Conservation (phyloP, 1,284 basidiomycete genomes). For the Bondarzewia mesenterica region DNA sequence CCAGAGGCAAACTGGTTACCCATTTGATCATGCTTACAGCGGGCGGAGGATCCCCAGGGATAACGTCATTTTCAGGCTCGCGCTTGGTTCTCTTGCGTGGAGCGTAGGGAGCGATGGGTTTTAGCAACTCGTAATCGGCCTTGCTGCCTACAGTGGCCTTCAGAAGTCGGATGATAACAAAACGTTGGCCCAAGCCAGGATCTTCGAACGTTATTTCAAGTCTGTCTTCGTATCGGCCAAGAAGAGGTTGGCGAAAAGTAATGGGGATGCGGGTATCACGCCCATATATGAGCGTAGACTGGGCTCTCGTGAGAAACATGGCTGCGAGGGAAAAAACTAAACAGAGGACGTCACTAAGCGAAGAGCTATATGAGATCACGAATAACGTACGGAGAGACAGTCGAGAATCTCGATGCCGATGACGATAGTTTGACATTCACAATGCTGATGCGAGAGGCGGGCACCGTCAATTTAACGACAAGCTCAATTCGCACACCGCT, state of each 20-base stretch:
- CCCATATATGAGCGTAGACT: neutral
- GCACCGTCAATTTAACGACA: neutral
- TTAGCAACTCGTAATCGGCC: conserved; percentile 42
- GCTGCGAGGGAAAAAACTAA: neutral
- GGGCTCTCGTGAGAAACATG: neutral
- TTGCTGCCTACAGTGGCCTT: conserved; percentile 26
- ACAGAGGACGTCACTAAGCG: neutral
- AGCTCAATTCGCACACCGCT: neutral
- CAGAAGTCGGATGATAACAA: conserved; percentile 26
- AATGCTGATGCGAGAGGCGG: neutral
- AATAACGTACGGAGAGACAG: neutral
- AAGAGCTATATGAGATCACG: neutral
- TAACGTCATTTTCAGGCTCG: conserved; percentile 31
- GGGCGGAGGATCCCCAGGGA: conserved; percentile 37
- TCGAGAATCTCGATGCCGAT: neutral
- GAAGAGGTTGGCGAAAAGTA: conserved; percentile 6
- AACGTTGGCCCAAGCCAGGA: conserved; percentile 17
- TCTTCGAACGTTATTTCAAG: conserved; percentile 29
- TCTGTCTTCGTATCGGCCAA: conserved; percentile 39
- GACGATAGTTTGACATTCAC: neutral
- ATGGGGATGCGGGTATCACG: neutral
- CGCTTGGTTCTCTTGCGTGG: conserved; percentile 33
- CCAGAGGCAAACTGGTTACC: conserved; percentile 12
- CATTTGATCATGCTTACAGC: conserved; percentile 22
- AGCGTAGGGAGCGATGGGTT: conserved; percentile 42